Evolutionary conservation across 73 alveolate genomes (phyloP), one percentile per base, ranked within the genome.

Genomic region (Uronychia setigera): DNA sequence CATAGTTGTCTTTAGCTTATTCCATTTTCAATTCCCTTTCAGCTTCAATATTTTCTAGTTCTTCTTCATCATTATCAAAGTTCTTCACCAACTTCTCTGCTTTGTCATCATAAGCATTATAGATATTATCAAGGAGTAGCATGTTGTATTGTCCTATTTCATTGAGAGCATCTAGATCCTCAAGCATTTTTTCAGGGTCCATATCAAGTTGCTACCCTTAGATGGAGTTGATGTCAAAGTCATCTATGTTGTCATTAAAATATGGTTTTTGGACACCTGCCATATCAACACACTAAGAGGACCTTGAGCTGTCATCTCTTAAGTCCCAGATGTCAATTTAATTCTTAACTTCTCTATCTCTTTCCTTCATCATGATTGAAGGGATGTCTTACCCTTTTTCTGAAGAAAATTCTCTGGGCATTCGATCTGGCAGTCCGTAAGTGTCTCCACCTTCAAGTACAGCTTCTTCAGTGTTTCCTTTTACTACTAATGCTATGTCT

Each of bases 51-150:
- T 35, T 58, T n/a, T 58, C 32, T 31, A 80, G 28, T 13, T 80
- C 87, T 46, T 35, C 79, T 19, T 35, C 58, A 28, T 57, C 46
- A 25, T 31, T 0, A 80, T 80, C 46, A 1, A 60, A 60, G 29
- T 31, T 30, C 35, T n/a, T 28, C 29, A 80, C 58, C 11, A 80
- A 59, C 32, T 35, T 59, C 27, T 80, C 87, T 26, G 87, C 87
- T 30, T 58, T 58, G 0, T 80, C 80, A 19, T 80, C 46, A 46
- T 80, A 80, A 26, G 87, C 87, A 80, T 33, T 58, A 58, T 80
- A 80, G 77, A 80, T 80, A 1, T 58, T 80, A 32, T 80, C 87
- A 11, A 80, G 32, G 19, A 80, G 79, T 31, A 80, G 58, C 32
- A 27, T 33, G 59, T 80, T 80, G 60, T 31, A 57, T 33, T 58